A percentile compares a stretch with the other conserved stretches of the same genome.
Evolutionary conservation across 805 yeast genomes (phyloP).

Genomic region (Tetrapisispora nanseiensis): DNA sequence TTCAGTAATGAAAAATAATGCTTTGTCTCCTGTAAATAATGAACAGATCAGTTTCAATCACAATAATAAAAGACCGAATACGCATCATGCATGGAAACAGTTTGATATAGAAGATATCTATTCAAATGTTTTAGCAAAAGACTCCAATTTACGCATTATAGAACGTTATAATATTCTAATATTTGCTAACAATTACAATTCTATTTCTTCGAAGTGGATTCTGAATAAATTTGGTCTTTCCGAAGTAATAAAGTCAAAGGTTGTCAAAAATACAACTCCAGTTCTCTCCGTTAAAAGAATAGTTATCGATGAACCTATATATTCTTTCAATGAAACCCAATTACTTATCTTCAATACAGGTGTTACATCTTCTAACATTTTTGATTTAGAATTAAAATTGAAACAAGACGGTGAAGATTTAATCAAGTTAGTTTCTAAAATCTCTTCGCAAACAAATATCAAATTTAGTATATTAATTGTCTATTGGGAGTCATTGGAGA

Average conservation of each 20-base stretch:
- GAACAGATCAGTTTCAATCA: conserved; percentile 23
- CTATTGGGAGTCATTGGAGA: conserved; percentile 34
- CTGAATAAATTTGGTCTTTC: conserved; percentile 26
- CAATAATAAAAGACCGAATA: conserved; percentile 25
- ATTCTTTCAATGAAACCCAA: conserved; percentile 23
- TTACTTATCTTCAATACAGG: conserved; percentile 33
- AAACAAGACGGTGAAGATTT: conserved; percentile 29
- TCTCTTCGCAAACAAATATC: conserved; percentile 28
- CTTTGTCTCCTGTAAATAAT: conserved; percentile 18
- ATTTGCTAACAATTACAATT: conserved; percentile 20
- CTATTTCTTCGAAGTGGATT: conserved; percentile 28
- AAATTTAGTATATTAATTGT: conserved; percentile 29
- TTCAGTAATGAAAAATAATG: conserved; percentile 14
- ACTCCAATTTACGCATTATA: not conserved
- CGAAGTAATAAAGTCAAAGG: conserved; percentile 1
- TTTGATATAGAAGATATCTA: conserved; percentile 32
- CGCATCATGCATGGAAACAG: conserved; percentile 40
- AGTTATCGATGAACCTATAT: conserved; percentile 17
- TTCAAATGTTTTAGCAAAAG: conserved; percentile 13
- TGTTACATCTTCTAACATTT: conserved; percentile 25
- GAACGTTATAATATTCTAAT: conserved; percentile 14
- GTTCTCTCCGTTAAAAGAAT: conserved; percentile 17
- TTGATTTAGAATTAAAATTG: conserved; percentile 28
- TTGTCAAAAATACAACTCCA: conserved; percentile 2
- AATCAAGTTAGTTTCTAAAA: conserved; percentile 29